Base-by-base conservation (phyloP, 2,329 filamentous ascomycete species). In the Penicillium sp. region DNA sequence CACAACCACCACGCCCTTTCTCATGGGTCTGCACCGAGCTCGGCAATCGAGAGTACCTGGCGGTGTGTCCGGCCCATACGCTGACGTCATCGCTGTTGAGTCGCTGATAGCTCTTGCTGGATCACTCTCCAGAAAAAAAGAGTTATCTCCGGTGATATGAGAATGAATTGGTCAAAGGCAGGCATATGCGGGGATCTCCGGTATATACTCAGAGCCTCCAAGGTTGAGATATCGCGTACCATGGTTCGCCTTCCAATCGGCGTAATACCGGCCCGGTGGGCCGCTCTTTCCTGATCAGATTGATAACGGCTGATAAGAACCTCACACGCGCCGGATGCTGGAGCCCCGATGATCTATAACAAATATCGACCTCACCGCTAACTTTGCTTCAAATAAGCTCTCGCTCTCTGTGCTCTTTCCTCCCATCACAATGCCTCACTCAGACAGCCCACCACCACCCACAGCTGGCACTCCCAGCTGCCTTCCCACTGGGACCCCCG, bases 401-500 rank as follows among this genome's bases (percentile, higher is more conserved):
- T 8, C 7, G 5, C 16, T 22, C 38, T 40, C 38, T n/a, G 10
- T 39, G 32, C 16, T 38, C 38, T 21, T 47, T 36, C 7, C 21
- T 13, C 11, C 16, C 11, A 16, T 47, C 32, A 47, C 34, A 16
- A 46, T 47, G 45, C 22, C 45, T 47, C 31, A 36, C 45, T 47
- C 45, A 16, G 24, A 47, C 31, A 18, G 32, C 3, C 38, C 38
- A 13, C 29, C 32, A 47, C 31, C 18, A 13, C 32, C 32, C 32
- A 47, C 45, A 36, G 45, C 45, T 14, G 45, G 34, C 34, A 47
- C 45, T 6, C 34, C 45, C 9, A 47, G 34, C 16, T 47, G 45
- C 21, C 21, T 47, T 9, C 45, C 45, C 10, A 39, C 45, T 29
- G 21, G 29, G 9, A 43, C 27, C 27, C 42, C 42, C 14, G 42